Conservation (phyloP, 208 protist species). For the Trichomonas tenax region DNA sequence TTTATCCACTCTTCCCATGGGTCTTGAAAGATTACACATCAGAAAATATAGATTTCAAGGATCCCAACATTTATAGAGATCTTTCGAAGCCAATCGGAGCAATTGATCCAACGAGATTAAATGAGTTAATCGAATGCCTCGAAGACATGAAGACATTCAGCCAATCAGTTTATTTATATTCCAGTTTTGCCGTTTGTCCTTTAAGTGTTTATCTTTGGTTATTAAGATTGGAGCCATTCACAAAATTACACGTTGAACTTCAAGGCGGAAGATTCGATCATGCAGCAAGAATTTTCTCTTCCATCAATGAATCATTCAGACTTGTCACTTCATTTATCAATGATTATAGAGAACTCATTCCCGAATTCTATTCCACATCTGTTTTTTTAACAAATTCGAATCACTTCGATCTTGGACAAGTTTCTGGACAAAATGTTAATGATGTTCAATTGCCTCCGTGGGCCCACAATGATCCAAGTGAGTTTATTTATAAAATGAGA, state of each 20-base stretch:
- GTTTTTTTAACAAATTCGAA: conserved; percentile 45
- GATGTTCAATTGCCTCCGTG: conserved; percentile 31
- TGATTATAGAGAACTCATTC: conserved; percentile 37
- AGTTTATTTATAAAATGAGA: background rate
- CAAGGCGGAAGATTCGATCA: conserved; percentile 61
- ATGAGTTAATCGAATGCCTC: conserved; percentile 23
- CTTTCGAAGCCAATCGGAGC: conserved; percentile 48
- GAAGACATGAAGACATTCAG: background rate
- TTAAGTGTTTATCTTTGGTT: conserved; percentile 50
- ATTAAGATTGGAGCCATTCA: conserved; percentile 31
- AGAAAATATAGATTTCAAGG: conserved; percentile 33
- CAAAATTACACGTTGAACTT: conserved; percentile 31
- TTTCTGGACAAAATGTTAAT: conserved; percentile 19
- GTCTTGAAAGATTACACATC: background rate
- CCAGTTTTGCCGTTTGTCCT: conserved; percentile 86
- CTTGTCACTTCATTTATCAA: background rate
- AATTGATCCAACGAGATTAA: conserved; percentile 37
- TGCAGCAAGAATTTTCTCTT: background rate
- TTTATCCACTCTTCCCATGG: background rate
- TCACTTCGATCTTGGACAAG: conserved; percentile 40
- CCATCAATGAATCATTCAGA: background rate
- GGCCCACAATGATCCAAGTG: conserved; percentile 19
- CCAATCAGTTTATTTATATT: conserved; percentile 81
- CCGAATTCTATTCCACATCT: conserved; percentile 49
- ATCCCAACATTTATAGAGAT: conserved; percentile 33